A percentile compares a stretch with the other conserved stretches of the same genome.
phyloP scores from a whole-genome alignment of 2,329 filamentous ascomycete genomes.

The Elsinoe necatrix region DNA sequence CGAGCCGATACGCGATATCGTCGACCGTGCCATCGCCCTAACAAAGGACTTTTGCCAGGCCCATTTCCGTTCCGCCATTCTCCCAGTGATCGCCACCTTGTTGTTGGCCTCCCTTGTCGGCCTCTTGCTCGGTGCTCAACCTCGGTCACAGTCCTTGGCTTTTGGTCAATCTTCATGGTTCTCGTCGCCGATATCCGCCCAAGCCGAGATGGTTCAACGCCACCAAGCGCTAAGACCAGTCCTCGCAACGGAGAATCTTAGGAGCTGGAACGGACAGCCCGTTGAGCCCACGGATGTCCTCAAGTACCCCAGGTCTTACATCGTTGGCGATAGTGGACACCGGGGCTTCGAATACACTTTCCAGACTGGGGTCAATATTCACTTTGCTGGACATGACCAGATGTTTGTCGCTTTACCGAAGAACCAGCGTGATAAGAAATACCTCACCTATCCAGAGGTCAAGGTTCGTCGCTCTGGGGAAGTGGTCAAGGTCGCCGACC shows the following conservation, averaged over 20 bases:
- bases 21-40: not conserved
- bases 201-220: not conserved
- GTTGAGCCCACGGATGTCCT: conserved; percentile 1
- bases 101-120: not conserved
- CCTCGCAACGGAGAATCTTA: not conserved
- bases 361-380: not conserved
- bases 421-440: not conserved
- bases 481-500: not conserved
- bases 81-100: not conserved
- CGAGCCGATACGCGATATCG: not conserved
- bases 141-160: not conserved
- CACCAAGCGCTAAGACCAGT: not conserved
- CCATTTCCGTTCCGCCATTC: not conserved
- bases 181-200: not conserved
- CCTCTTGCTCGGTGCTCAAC: not conserved
- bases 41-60: not conserved
- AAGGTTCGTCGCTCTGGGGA: not conserved
- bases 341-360: not conserved
- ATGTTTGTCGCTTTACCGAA: conserved; percentile 11
- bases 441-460: not conserved
- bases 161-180: not conserved
- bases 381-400: not conserved
- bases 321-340: not conserved
- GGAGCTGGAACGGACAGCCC: not conserved
- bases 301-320: not conserved